Evolutionary conservation across 345 rosid genomes (phyloP), one percentile per base, ranked within the genome.

Genomic region (Hibiscus mutabilis): DNA sequence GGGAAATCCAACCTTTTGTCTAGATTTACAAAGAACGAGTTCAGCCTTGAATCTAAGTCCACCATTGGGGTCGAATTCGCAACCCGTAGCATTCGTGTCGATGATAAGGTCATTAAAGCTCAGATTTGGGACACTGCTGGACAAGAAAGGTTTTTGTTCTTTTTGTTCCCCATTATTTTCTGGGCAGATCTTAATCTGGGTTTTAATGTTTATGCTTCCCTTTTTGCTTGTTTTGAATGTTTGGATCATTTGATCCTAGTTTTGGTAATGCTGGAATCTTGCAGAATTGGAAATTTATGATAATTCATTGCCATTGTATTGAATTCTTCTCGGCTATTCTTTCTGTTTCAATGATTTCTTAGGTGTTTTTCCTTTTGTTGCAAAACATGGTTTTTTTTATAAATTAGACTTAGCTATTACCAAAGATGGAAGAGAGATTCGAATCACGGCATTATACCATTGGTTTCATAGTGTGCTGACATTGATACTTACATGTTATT

Each of bases 41-140:
- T 92, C 72, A 92, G 93, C 74, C 83, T 79, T 67, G 91, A 90
- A 77, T 90, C 96, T 18, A 88, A 88, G 71, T 90, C 97, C 21
- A 92, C 95, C 25, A 92, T 88, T 3, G 97, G 97, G 60, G 96
- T 88, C 2, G 96, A 92, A 77, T 92, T 92, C 53, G 96, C 92
- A 51, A 92, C 97, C 33, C 91, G 88, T 51, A 86, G 87, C 56
- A 84, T 88, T 52, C 84, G 76, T 1, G 86, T 88, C 18, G 90
- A 90, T 40, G 95, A 88, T 40, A 90, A 90, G 79, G 86, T 87
- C 66, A 80, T 92, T 60, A 90, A 90, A 82, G 98, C 96, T 24
- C 98, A 92, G 80, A 88, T 90, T 80, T 92, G 96, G 96, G 98
- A 92, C 71, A 90, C 97, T 5, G 97, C 97, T 3, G 98, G 97